A percentile compares a stretch with the other conserved stretches of the same genome.
phyloP scores from a whole-genome alignment of 768 basidiomycete species.

The Boletus sensibilis region DNA sequence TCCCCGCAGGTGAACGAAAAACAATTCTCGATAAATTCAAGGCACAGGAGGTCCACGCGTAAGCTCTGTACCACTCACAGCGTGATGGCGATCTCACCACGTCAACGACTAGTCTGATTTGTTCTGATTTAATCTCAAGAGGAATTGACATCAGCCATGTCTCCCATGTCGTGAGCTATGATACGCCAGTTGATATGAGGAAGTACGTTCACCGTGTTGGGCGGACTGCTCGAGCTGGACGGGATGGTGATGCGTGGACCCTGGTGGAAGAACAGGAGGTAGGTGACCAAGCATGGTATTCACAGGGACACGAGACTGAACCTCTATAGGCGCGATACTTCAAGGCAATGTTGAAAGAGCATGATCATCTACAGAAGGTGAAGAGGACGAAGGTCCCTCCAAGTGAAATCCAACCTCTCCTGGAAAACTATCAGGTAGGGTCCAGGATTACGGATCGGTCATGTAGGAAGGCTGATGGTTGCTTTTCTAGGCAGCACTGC shows the following conservation, averaged over 20 bases:
- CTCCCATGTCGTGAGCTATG: conserved; percentile 92
- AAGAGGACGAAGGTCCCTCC: conserved; percentile 66
- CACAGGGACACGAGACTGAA: background rate
- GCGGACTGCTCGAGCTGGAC: conserved; percentile 91
- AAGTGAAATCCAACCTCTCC: conserved; percentile 55
- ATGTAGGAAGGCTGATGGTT: conserved; percentile 1
- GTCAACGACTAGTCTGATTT: conserved; percentile 67
- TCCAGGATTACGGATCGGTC: background rate
- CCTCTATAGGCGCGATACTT: conserved; percentile 74
- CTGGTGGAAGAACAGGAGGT: conserved; percentile 94
- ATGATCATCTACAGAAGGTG: conserved; percentile 66
- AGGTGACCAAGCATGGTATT: conserved; percentile 7
- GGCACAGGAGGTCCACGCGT: conserved; percentile 81
- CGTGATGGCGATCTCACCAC: conserved; percentile 1
- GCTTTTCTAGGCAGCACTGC: conserved; percentile 29
- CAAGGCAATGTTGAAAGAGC: conserved; percentile 74
- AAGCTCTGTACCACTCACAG: conserved; percentile 26
- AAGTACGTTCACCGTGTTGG: conserved; percentile 99
- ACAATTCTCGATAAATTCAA: conserved; percentile 78
- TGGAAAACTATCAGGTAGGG: conserved; percentile 66
- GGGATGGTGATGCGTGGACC: conserved; percentile 88
- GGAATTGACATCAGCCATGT: conserved; percentile 95
- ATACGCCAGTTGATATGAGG: conserved; percentile 94
- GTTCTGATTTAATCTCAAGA: conserved; percentile 93
- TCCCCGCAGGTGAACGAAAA: conserved; percentile 70